A percentile compares a stretch with the other conserved stretches of the same genome.
phyloP scores from a whole-genome alignment of 139 green algal species.

The Dunaliella primolecta region DNA sequence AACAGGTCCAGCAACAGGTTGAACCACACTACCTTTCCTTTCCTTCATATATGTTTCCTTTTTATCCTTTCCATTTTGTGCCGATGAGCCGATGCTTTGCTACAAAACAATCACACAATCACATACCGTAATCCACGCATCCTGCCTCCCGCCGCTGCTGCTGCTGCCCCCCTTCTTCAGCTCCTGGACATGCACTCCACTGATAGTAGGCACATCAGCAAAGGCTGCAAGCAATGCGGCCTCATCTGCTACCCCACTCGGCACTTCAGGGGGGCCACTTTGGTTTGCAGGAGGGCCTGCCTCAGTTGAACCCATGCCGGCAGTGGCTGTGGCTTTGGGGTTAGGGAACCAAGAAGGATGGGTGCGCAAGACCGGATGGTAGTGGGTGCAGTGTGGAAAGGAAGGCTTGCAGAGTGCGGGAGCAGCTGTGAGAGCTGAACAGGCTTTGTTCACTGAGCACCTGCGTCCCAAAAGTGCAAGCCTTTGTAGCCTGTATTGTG shows the following conservation, averaged over 20 bases:
- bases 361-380: no score
- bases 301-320: no score
- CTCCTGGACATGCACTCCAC: neutral
- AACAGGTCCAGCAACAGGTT: no score
- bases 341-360: no score
- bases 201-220: neutral
- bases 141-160: neutral
- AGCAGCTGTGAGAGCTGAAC: neutral
- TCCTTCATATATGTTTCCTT: no score
- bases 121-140: neutral
- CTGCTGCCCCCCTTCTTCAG: neutral
- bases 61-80: no score
- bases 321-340: no score
- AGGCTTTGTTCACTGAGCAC: neutral
- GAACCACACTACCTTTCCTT: no score
- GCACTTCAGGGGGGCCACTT: neutral
- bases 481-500: neutral
- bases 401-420: no score
- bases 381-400: no score
- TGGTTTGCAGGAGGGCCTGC: no score
- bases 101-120: neutral
- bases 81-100: no score
- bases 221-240: neutral
- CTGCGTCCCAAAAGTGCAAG: neutral
- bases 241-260: neutral